Conservation (phyloP, 1,139 yeast genomes). For the Pichia sp. region DNA sequence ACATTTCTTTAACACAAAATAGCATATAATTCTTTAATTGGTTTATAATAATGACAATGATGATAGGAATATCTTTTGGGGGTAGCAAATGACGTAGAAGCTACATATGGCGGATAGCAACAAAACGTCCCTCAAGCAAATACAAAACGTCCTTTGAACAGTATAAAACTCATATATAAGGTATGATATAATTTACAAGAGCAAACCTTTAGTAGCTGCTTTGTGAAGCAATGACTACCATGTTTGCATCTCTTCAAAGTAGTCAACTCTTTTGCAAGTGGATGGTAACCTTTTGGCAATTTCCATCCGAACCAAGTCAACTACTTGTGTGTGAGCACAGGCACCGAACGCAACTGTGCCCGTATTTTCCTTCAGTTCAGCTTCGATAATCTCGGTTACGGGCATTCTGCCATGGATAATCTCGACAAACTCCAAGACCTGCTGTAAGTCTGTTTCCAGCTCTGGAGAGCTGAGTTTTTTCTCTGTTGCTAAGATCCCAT, state of each 20-base stretch:
- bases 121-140: too few relatives aligned
- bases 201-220: neutral
- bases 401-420: slow-evolving; percentile 47
- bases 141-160: too few relatives aligned
- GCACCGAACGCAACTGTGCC: slow-evolving; percentile 44
- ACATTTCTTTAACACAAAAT: neutral
- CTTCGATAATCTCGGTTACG: slow-evolving; percentile 35
- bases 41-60: neutral
- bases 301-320: slow-evolving; percentile 43
- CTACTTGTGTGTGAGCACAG: slow-evolving; percentile 49
- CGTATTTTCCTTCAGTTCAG: slow-evolving; percentile 36
- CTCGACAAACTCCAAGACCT: slow-evolving; percentile 35
- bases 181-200: too few relatives aligned
- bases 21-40: neutral
- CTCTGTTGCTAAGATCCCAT: neutral
- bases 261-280: slow-evolving; percentile 22
- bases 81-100: neutral
- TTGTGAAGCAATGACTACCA: slow-evolving; percentile 21
- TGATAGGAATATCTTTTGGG: neutral
- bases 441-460: neutral
- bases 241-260: slow-evolving; percentile 30
- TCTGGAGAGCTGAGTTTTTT: neutral
- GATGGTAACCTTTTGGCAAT: slow-evolving; percentile 22
- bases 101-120: neutral
- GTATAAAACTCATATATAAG: too few relatives aligned